phyloP scores from a whole-genome alignment of 2,329 filamentous ascomycete genomes.

The Verticillium klebahnii region DNA sequence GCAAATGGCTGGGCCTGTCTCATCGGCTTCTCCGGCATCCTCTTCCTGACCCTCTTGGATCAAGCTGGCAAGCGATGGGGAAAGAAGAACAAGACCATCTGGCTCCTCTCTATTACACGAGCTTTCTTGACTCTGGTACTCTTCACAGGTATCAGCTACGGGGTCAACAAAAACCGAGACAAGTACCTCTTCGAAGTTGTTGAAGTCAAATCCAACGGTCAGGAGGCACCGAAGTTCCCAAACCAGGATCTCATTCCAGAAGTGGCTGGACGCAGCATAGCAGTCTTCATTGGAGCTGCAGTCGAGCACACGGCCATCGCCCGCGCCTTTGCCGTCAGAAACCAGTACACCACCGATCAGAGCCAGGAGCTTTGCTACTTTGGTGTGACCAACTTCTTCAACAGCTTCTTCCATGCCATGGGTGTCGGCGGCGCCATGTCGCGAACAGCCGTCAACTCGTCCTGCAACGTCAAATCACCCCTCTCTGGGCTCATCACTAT shows the following conservation, averaged over 20 bases:
- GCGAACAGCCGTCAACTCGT: conserved; percentile 62
- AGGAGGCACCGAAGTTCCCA: conserved; percentile 45
- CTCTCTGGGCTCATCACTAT: conserved; percentile 57
- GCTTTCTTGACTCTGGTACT: conserved; percentile 57
- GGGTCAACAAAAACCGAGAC: conserved; percentile 49
- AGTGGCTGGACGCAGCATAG: conserved; percentile 49
- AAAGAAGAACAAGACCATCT: conserved; percentile 50
- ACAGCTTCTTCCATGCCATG: conserved; percentile 62
- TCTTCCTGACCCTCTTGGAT: conserved; percentile 52
- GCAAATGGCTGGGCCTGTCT: conserved; percentile 42
- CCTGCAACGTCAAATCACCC: conserved; percentile 58
- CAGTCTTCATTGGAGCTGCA: conserved; percentile 55
- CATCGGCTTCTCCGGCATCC: conserved; percentile 53
- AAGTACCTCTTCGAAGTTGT: conserved; percentile 53
- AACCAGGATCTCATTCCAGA: conserved; percentile 42
- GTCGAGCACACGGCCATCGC: conserved; percentile 63
- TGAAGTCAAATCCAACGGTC: conserved; percentile 51
- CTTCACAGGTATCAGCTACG: conserved; percentile 60
- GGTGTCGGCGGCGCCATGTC: conserved; percentile 63
- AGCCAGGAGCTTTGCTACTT: conserved; percentile 63
- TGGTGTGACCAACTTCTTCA: conserved; percentile 58
- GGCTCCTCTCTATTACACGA: conserved; percentile 54
- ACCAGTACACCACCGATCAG: conserved; percentile 59
- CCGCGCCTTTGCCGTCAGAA: conserved; percentile 57
- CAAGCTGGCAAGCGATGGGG: conserved; percentile 56